These are phyloP conservation scores for Collybiopsis luxurians DNA, from an alignment of 768 basidiomycete genomes.

Conservation along the genomic window DNA sequence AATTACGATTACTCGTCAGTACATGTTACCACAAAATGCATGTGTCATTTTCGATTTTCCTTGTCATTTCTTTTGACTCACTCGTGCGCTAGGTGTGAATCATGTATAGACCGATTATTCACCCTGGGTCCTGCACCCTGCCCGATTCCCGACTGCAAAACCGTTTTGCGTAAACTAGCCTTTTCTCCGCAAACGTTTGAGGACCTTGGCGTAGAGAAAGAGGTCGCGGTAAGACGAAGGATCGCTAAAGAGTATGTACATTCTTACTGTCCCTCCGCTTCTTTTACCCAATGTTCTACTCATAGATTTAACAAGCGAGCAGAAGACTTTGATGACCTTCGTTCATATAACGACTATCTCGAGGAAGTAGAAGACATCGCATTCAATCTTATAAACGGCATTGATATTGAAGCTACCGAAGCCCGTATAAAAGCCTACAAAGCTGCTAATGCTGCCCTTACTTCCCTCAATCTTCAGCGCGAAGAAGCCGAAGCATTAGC, in stretches of 20 bases:
- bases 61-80: background rate
- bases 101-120: conserved; percentile 95
- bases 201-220: conserved; percentile 90
- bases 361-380: conserved; percentile 96
- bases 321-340: conserved; percentile 82
- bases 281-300: background rate
- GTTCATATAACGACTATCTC: conserved; percentile 90
- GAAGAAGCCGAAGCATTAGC: conserved; percentile 74
- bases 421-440: conserved; percentile 76
- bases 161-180: conserved; percentile 85
- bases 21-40: conserved; percentile 99
- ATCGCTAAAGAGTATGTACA: conserved; percentile 88
- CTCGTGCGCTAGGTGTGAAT: conserved; percentile 79
- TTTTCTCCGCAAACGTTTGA: conserved; percentile 96
- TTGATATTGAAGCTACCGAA: conserved; percentile 80
- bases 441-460: conserved; percentile 76
- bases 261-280: background rate
- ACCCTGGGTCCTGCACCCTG: conserved; percentile 95
- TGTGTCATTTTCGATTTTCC: conserved; percentile 17
- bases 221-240: conserved; percentile 84
- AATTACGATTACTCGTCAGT: conserved; percentile 89
- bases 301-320: conserved; percentile 89
- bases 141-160: conserved; percentile 73
- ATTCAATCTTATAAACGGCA: conserved; percentile 92
- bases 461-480: conserved; percentile 79